Conservation (phyloP, 2,329 filamentous ascomycete species). For the Fusarium brevicatenulatum region DNA sequence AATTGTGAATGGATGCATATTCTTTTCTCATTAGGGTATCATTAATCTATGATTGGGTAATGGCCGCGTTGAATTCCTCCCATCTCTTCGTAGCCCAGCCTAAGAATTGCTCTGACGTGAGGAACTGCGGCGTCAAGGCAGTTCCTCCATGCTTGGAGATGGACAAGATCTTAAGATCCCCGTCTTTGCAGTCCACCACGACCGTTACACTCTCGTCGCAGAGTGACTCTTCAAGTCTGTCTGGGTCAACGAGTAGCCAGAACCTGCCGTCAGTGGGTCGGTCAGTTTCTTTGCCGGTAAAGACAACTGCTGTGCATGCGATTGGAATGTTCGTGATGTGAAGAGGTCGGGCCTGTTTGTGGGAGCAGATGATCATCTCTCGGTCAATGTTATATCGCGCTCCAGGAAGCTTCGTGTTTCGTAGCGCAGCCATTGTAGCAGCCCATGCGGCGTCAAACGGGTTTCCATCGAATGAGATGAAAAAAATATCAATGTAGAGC, state of each 20-base stretch:
- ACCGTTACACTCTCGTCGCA: conserved; percentile 86
- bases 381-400: conserved; percentile 87
- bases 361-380: conserved; percentile 80
- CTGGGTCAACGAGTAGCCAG: conserved; percentile 89
- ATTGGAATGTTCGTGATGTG: conserved; percentile 75
- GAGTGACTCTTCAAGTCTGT: conserved; percentile 86
- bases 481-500: conserved; percentile 93
- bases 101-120: conserved; percentile 70
- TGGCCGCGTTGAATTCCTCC: conserved; percentile 50
- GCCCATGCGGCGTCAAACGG: conserved; percentile 93
- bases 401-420: conserved; percentile 78
- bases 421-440: conserved; percentile 81
- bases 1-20: neutral
- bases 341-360: conserved; percentile 65
- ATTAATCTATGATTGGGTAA: conserved; percentile 45
- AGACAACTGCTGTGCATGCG: conserved; percentile 81
- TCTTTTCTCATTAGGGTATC: conserved; percentile 40
- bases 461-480: conserved; percentile 92
- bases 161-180: conserved; percentile 68
- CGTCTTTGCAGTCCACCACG: conserved; percentile 73
- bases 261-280: conserved; percentile 58
- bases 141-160: conserved; percentile 88
- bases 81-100: conserved; percentile 50
- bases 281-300: conserved; percentile 70
- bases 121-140: conserved; percentile 70